phyloP scores from a whole-genome alignment of 75 land plant species.

The Cryptomeria japonica region DNA sequence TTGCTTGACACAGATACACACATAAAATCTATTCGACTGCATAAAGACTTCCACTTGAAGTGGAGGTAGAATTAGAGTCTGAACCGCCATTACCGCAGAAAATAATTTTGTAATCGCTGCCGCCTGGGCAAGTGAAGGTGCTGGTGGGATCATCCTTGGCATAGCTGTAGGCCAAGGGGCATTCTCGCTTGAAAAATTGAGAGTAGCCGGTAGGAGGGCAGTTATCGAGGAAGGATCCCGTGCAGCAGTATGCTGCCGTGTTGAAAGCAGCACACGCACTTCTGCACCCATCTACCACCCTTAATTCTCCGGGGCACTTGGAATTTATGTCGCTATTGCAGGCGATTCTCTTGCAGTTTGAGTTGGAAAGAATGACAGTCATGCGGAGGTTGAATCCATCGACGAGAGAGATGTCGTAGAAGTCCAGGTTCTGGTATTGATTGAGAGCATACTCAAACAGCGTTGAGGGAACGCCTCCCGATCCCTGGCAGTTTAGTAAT shows the following conservation, averaged over 20 bases:
- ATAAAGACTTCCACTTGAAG: background rate
- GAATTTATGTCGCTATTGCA: slow-evolving; percentile 2
- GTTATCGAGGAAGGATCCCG: slow-evolving; percentile 20
- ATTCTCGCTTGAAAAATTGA: slow-evolving; percentile 28
- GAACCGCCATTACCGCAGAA: slow-evolving; percentile 23
- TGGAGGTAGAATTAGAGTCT: background rate
- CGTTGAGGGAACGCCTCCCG: slow-evolving; percentile 37
- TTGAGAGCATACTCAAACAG: slow-evolving; percentile 10
- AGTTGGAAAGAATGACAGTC: background rate
- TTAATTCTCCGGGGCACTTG: background rate
- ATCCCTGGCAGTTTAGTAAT: slow-evolving; percentile 24
- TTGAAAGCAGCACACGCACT: slow-evolving; percentile 33
- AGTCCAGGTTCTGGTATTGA: slow-evolving; percentile 7
- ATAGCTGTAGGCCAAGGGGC: slow-evolving; percentile 44
- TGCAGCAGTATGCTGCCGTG: slow-evolving; percentile 27
- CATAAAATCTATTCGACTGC: background rate
- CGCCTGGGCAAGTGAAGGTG: slow-evolving; percentile 42
- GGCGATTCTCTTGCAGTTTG: background rate
- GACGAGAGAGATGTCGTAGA: slow-evolving; percentile 20
- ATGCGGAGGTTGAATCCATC: slow-evolving; percentile 23
- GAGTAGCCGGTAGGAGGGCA: slow-evolving; percentile 27
- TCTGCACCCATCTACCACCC: slow-evolving; percentile 17
- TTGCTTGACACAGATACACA: too few species aligned
- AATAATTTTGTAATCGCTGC: slow-evolving; percentile 24
- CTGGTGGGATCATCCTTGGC: slow-evolving; percentile 36